Conservation (phyloP, 2,329 filamentous ascomycete genomes). For the Ceratocystis lukuohia region DNA sequence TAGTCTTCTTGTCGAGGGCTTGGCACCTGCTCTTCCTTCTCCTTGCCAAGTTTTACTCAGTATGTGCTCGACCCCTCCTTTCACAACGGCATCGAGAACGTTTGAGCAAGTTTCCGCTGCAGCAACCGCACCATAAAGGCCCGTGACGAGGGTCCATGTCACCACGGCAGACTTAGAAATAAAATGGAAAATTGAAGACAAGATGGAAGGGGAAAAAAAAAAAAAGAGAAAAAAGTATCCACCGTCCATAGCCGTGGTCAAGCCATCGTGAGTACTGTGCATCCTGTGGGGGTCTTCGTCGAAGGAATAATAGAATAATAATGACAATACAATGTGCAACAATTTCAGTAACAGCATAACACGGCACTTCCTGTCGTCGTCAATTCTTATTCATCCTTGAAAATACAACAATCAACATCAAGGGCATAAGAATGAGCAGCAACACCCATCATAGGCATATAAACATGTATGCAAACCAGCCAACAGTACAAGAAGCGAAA, state of each 20-base stretch:
- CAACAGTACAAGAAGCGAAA: neutral
- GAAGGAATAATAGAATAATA: too few relatives aligned
- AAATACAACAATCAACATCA: neutral
- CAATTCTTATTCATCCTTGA: conserved; percentile 4
- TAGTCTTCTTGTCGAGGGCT: neutral
- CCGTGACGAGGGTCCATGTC: conserved; percentile 3
- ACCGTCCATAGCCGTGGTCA: neutral
- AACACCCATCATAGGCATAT: neutral
- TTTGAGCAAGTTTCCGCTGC: conserved; percentile 23
- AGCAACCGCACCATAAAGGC: neutral
- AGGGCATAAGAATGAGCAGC: neutral
- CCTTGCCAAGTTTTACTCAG: neutral
- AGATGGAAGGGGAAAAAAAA: neutral
- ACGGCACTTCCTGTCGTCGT: conserved; percentile 1
- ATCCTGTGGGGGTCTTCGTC: neutral
- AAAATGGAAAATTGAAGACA: too few relatives aligned
- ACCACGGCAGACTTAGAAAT: too few relatives aligned
- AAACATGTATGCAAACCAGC: neutral
- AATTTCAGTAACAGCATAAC: neutral
- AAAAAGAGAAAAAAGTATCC: neutral
- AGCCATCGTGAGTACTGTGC: neutral
- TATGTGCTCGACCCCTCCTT: neutral
- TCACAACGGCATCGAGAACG: conserved; percentile 17
- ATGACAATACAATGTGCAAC: neutral
- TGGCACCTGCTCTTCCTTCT: neutral